A percentile compares a stretch with the other conserved stretches of the same genome.
phyloP scores from a whole-genome alignment of 202 grass and related monocot species.

The Schoenoplectus tabernaemontani region DNA sequence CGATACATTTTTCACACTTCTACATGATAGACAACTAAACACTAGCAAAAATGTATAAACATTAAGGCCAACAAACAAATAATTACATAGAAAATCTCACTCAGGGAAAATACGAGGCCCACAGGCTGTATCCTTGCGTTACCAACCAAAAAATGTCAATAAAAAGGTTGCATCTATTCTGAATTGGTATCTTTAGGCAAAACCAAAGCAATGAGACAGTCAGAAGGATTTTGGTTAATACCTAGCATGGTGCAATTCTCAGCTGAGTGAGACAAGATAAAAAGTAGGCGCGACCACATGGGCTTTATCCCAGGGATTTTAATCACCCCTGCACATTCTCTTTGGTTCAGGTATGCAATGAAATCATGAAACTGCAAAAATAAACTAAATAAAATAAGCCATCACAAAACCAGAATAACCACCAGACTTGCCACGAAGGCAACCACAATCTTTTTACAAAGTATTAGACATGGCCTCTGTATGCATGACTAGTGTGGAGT shows the following conservation, averaged over 20 bases:
- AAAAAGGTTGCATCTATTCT: constrained; percentile 23
- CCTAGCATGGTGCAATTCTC: constrained; percentile 45
- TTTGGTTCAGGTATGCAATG: constrained; percentile 76
- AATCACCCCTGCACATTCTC: constrained; percentile 87
- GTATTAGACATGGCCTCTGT: not conserved
- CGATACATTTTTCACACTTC: not conserved
- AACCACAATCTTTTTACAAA: not conserved
- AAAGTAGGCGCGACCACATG: constrained; percentile 76
- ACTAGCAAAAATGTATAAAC: not conserved
- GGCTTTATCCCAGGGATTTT: constrained; percentile 59
- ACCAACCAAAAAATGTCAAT: not conserved
- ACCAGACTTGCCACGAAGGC: not conserved
- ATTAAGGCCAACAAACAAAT: not conserved
- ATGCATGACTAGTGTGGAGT: not conserved
- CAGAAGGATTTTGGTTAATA: constrained; percentile 45
- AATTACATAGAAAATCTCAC: not conserved
- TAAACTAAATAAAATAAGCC: constrained; percentile 6
- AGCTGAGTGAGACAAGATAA: constrained; percentile 64
- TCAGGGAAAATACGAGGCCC: not conserved
- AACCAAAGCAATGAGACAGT: constrained; percentile 59
- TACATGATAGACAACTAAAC: not conserved
- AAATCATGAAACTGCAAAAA: constrained; percentile 77
- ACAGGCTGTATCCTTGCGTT: not conserved
- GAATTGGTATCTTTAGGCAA: constrained; percentile 60
- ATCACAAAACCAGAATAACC: not conserved